Conservation (phyloP, 306 rosid genomes). For the Acmispon strigosus region DNA sequence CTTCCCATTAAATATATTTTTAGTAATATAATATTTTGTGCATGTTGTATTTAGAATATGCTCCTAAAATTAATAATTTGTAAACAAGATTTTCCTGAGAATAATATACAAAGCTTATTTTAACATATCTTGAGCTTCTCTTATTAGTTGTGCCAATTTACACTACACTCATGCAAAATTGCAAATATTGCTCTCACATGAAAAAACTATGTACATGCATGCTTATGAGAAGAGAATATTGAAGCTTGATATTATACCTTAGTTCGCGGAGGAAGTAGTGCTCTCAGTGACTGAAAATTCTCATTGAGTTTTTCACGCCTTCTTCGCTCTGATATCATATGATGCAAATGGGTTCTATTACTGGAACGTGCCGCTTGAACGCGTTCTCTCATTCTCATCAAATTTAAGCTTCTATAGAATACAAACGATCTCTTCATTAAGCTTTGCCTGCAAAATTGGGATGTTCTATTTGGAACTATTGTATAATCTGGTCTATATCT, state of each 20-base stretch:
- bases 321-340: slow-evolving; percentile 67
- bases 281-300: slow-evolving; percentile 58
- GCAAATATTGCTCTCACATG: no score
- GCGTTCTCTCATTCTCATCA: slow-evolving; percentile 35
- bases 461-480: neutral
- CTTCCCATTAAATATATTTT: no score
- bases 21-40: no score
- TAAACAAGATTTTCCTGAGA: no score
- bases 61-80: no score
- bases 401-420: slow-evolving; percentile 37
- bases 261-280: slow-evolving; percentile 66
- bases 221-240: no score
- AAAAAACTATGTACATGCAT: no score
- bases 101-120: no score
- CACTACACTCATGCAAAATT: no score
- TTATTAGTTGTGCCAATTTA: no score
- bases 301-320: slow-evolving; percentile 70
- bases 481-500: slow-evolving; percentile 10
- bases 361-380: slow-evolving; percentile 34
- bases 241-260: slow-evolving; percentile 42
- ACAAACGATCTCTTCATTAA: slow-evolving; percentile 48
- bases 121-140: no score
- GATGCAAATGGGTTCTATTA: slow-evolving; percentile 48
- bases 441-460: slow-evolving; percentile 29
- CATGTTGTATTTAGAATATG: no score